Base-by-base conservation (phyloP, 2,329 filamentous ascomycete species). In the Diplodia mutila region DNA sequence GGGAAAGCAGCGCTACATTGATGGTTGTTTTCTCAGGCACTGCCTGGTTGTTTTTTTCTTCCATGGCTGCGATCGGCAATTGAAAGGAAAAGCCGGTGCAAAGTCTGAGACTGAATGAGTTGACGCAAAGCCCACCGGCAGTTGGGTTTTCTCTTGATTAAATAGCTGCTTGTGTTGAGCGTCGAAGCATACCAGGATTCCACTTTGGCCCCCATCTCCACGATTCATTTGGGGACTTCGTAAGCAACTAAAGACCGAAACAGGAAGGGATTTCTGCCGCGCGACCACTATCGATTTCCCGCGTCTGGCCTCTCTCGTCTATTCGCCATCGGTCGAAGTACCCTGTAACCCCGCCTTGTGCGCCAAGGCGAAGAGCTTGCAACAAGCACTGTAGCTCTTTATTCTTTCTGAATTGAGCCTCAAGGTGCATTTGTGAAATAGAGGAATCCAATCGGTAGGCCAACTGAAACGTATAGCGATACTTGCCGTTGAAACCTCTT, bases 1-100 rank as follows among this genome's bases (percentile, higher is more conserved):
- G 67, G 54, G 67, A 55, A 14, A 67, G 21, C 34, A 27, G 21
- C 23, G 54, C 32, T 11, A 59, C 54, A 8, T 59, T 42, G 23
- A 59, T 42, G 37, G 34, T 8, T 4, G 3, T 25, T 23, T 39
- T 55, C 9, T 55, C 32, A 2, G n/a, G 29, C 18, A 39, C 18
- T 14, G 54, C 14, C 2, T 11, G 34, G 8, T 12, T n/a, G 14
- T 18, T 59, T 14, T 46, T 46, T 46, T 59, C 54, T 29, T 59
- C 34, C 54, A 59, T 59, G 54, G 23, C 21, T 59, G 54, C 32
- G 34, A 18, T n/a, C n/a, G n/a, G n/a, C 4, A 11, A 53, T 2
- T 11, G 16, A 54, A 6, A n/a, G 8, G 1, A 12, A 34, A 3
- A 4, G 8, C 7, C 34, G 51, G 18, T 54, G 51, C 3, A 5